Evolutionary conservation across 139 green algal species (phyloP).

Genomic region (Microglena sp.): DNA sequence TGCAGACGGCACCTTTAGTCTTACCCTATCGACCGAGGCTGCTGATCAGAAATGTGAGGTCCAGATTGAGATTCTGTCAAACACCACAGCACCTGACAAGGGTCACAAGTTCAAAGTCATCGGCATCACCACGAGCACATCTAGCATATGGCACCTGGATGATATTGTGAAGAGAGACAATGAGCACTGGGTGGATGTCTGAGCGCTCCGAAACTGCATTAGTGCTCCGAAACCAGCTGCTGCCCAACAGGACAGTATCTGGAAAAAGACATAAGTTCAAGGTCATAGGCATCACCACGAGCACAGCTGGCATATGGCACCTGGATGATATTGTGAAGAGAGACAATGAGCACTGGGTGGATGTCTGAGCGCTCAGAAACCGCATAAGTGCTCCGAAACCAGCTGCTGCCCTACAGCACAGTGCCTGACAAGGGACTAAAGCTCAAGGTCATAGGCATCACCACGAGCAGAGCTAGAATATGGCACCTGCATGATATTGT

Average conservation of each 20-base stretch:
- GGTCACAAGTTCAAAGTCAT: conserved; percentile 1
- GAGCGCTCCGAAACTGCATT: too few relatives aligned
- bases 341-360: too few relatives aligned
- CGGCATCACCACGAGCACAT: conserved; percentile 5
- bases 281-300: conserved; percentile 8
- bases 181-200: too few relatives aligned
- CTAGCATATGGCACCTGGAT: conserved; percentile 3
- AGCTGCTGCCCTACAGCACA: neutral
- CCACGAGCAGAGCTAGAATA: neutral
- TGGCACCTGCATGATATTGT: conserved; percentile 7
- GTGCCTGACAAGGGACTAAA: neutral
- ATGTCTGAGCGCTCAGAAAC: too few relatives aligned
- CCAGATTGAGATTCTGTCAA: neutral
- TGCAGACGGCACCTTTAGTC: too few relatives aligned
- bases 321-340: too few relatives aligned
- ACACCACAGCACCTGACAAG: neutral
- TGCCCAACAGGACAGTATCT: neutral
- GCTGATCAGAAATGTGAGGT: too few relatives aligned
- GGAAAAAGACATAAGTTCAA: neutral
- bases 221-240: neutral
- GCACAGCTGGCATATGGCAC: neutral
- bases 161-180: too few relatives aligned
- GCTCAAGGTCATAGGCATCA: conserved; percentile 7
- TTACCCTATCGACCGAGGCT: too few relatives aligned
- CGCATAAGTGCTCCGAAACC: too few relatives aligned